A percentile compares a stretch with the other conserved stretches of the same genome.
These are phyloP conservation scores for Theobroma cacao DNA, from an alignment of 345 rosid genomes.

Conservation along the genomic window DNA sequence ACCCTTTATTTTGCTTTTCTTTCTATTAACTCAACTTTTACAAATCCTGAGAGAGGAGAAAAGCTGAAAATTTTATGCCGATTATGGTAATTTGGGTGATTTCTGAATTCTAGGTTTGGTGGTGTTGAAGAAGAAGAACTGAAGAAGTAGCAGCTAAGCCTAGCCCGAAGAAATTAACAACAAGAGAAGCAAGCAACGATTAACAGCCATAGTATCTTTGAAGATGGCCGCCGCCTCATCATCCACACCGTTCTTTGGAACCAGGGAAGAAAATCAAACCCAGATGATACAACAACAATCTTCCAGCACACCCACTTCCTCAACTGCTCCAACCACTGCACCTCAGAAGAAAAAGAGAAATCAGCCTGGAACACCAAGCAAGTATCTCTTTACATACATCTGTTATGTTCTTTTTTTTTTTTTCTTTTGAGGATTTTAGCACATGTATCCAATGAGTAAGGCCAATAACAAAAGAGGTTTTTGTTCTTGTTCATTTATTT, in stretches of 20 bases:
- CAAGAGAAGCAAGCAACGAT: neutral
- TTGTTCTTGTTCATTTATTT: neutral
- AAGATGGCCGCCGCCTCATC: constrained; percentile 47
- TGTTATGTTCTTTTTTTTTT: neutral
- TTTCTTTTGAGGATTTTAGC: neutral
- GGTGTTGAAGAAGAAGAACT: neutral
- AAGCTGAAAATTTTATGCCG: neutral
- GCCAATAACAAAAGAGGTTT: neutral
- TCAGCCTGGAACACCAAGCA: constrained; percentile 83
- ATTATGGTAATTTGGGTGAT: neutral
- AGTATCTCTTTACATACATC: constrained; percentile 34
- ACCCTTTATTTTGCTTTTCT: neutral
- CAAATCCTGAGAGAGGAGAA: neutral
- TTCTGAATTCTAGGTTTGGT: constrained; percentile 9
- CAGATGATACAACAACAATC: constrained; percentile 45
- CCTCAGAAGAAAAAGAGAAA: constrained; percentile 71
- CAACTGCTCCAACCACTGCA: constrained; percentile 40
- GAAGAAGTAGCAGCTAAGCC: neutral
- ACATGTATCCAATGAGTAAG: constrained; percentile 2
- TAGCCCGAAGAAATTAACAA: neutral
- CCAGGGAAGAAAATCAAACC: constrained; percentile 34
- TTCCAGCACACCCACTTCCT: constrained; percentile 30
- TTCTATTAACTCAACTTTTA: neutral
- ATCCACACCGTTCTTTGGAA: constrained; percentile 25
- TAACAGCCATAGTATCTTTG: neutral